Evolutionary conservation across 2,329 filamentous ascomycete genomes (phyloP), one percentile per base, ranked within the genome.

Genomic region (Curvularia sp.): DNA sequence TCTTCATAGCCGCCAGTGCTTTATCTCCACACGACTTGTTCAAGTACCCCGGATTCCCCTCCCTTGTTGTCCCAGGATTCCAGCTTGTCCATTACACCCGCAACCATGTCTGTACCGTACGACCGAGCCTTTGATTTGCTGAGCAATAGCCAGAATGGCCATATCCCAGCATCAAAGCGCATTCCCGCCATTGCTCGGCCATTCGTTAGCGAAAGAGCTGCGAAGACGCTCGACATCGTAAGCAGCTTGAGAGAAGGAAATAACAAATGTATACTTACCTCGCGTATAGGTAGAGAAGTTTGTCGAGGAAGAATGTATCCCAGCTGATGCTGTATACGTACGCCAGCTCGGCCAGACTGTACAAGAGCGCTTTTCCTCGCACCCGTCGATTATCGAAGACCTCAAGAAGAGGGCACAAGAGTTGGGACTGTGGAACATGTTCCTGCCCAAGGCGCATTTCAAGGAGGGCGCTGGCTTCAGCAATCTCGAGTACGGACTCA

Each of bases 391-490:
- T 69, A 86, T 99, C 61, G 95, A 99, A 68, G 89, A 95, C 54
- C 85, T 99, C 69, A 98, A 98, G 85, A 82, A 80, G 65, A 91
- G 93, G 78, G 95, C 94, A 43, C 86, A 84, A 73, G 84, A 89
- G 68, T 85, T 97, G 25, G 95, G 94, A 1, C 83, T 99, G 45
- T 99, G 95, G 95, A 99, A 99, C 80, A 90, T 99, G 89, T 99
- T 99, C 83, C 80, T 99, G 68, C 92, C 95, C 65, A 94, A 91
- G 82, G 93, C 89, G 70, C 93, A 97, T 80, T 98, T 97, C 84
- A 92, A 90, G 78, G 92, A 97, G 81, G 96, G 93, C 1, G 93
- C 94, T 23, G 95, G 95, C 32, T 97, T 92, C 81, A 92, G 88
- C 59, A 99, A 98, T 79, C 83, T 99, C 62, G 95, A 99, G 80